Conservation (phyloP, 257 asterid species). For the Solanum neorickii region DNA sequence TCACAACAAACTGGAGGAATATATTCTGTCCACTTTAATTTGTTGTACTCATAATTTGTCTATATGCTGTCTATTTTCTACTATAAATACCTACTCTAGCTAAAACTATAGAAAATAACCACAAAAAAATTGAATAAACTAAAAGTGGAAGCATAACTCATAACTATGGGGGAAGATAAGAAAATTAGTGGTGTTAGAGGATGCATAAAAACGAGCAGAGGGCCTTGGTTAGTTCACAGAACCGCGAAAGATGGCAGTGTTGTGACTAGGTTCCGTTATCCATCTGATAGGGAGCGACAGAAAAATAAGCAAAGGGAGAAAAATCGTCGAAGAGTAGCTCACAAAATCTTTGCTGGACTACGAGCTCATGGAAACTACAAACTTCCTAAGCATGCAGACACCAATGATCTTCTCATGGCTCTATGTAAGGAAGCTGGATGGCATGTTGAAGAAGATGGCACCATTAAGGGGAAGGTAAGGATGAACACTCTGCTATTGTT, state of each 20-base stretch:
- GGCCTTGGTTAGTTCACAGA: constrained; percentile 68
- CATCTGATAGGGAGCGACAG: constrained; percentile 50
- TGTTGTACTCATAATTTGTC: background rate
- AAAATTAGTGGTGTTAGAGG: constrained; percentile 24
- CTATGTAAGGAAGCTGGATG: constrained; percentile 79
- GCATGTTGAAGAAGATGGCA: constrained; percentile 69
- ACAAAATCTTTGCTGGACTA: constrained; percentile 52
- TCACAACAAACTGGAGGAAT: background rate
- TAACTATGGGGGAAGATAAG: constrained; percentile 9
- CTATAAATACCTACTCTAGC: background rate
- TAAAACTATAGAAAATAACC: background rate
- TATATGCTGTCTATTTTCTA: background rate
- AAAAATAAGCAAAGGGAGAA: constrained; percentile 60
- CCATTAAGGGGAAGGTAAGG: constrained; percentile 27
- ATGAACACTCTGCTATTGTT: background rate
- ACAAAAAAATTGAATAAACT: background rate
- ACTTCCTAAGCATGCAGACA: constrained; percentile 55
- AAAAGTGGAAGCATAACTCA: background rate
- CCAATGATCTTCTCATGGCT: constrained; percentile 65
- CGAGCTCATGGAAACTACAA: constrained; percentile 54
- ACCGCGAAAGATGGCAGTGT: constrained; percentile 33
- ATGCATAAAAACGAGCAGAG: constrained; percentile 51
- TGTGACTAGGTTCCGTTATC: constrained; percentile 40
- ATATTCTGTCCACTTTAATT: background rate
- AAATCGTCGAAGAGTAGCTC: constrained; percentile 38